Evolutionary conservation across 805 yeast species (phyloP).

Genomic region (Starmera quercuum): DNA sequence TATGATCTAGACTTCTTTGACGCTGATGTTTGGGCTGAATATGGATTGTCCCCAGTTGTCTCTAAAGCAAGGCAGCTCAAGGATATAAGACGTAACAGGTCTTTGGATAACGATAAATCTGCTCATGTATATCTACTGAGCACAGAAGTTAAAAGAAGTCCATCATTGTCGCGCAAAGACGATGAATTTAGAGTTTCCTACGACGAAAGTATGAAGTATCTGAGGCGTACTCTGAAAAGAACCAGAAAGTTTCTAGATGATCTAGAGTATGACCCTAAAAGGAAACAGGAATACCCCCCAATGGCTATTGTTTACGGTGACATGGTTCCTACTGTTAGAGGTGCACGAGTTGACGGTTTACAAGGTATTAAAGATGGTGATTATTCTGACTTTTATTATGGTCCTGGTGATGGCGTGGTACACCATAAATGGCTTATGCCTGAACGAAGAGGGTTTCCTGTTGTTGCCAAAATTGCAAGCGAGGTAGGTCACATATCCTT

Average conservation of each 20-base stretch:
- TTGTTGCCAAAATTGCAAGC: slow-evolving; percentile 59
- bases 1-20: slow-evolving; percentile 71
- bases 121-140: no score
- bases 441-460: slow-evolving; percentile 60
- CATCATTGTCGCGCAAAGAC: slow-evolving; percentile 3
- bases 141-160: slow-evolving; percentile 14
- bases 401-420: slow-evolving; percentile 92
- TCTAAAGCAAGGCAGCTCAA: slow-evolving; percentile 27
- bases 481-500: slow-evolving; percentile 73
- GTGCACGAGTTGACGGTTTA: slow-evolving; percentile 54
- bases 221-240: slow-evolving; percentile 49
- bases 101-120: no score
- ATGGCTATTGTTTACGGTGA: slow-evolving; percentile 77
- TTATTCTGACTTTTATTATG: slow-evolving; percentile 72
- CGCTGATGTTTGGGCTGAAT: slow-evolving; percentile 72
- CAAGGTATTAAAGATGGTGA: slow-evolving; percentile 64
- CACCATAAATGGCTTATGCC: slow-evolving; percentile 82
- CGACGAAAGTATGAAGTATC: slow-evolving; percentile 57
- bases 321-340: slow-evolving; percentile 78
- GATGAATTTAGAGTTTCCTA: slow-evolving; percentile 21
- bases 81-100: no score
- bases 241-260: slow-evolving; percentile 53
- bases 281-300: slow-evolving; percentile 59
- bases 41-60: slow-evolving; percentile 71
- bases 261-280: slow-evolving; percentile 42